These are phyloP conservation scores for Colletotrichum camelliae DNA, from an alignment of 2,329 filamentous ascomycete species.

Conservation along the genomic window DNA sequence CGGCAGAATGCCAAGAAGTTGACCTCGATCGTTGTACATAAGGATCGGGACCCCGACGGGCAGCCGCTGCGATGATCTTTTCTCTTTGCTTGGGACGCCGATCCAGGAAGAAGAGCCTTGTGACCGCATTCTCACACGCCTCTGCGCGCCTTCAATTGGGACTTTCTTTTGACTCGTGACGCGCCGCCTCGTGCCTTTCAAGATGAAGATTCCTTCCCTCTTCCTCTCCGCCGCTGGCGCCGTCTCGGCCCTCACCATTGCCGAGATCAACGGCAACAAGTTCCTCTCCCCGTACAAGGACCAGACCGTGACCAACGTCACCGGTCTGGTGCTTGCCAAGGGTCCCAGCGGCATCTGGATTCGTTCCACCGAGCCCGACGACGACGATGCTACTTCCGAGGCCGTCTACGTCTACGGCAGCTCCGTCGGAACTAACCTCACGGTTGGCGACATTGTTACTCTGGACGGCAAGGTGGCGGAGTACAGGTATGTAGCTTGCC, in stretches of 20 bases:
- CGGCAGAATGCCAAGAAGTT: neutral
- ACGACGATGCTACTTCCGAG: conserved; percentile 64
- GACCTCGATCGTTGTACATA: neutral
- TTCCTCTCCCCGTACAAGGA: conserved; percentile 67
- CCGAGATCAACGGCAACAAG: conserved; percentile 69
- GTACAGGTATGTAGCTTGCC: conserved; percentile 46
- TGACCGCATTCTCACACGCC: neutral
- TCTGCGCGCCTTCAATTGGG: neutral
- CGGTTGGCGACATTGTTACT: conserved; percentile 67
- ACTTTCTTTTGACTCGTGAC: neutral
- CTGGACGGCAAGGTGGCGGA: conserved; percentile 66
- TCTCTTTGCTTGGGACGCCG: conserved; percentile 4
- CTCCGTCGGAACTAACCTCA: conserved; percentile 53
- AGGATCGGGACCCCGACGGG: neutral
- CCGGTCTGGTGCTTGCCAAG: conserved; percentile 70
- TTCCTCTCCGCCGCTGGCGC: conserved; percentile 32
- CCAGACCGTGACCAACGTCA: conserved; percentile 61
- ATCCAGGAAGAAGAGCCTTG: neutral
- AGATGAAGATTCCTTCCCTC: conserved; percentile 35
- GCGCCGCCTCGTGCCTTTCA: neutral
- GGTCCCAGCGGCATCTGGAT: conserved; percentile 68
- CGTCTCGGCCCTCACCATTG: conserved; percentile 52
- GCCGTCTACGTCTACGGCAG: conserved; percentile 69
- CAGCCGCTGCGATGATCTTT: neutral
- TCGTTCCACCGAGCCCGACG: conserved; percentile 62